Evolutionary conservation across 768 basidiomycete species (phyloP).

Genomic region (Mrakia frigida): DNA sequence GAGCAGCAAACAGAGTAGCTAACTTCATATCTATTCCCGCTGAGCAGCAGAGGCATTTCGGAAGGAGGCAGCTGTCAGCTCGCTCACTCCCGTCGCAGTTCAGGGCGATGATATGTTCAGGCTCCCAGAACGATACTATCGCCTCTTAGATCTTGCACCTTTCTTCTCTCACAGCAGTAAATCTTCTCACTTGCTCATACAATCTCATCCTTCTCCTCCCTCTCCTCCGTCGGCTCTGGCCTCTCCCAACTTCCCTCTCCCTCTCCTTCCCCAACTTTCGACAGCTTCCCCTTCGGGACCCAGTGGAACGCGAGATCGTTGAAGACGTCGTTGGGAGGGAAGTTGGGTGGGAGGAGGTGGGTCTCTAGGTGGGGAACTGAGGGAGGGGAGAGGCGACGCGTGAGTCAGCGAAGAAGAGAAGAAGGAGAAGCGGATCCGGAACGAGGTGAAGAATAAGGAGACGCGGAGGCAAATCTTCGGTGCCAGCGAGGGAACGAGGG

Average conservation of each 20-base stretch:
- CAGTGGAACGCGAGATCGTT: conserved; percentile 28
- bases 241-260: background rate
- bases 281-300: background rate
- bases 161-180: no score
- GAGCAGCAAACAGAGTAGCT: no score
- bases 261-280: background rate
- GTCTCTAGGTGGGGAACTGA: conserved; percentile 5
- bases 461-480: no score
- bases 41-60: no score
- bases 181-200: no score
- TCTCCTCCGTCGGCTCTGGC: background rate
- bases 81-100: no score
- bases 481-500: no score
- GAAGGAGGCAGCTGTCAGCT: no score
- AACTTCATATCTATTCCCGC: no score
- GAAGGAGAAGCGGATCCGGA: background rate
- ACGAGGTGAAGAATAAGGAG: background rate
- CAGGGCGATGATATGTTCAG: no score
- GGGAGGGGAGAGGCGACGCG: background rate
- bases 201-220: conserved; percentile 13
- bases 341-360: background rate
- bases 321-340: conserved; percentile 28
- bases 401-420: background rate
- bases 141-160: no score
- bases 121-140: no score